Conservation (phyloP, 371 early-diverging fungal species). For the Rhizopus arrhizus region DNA sequence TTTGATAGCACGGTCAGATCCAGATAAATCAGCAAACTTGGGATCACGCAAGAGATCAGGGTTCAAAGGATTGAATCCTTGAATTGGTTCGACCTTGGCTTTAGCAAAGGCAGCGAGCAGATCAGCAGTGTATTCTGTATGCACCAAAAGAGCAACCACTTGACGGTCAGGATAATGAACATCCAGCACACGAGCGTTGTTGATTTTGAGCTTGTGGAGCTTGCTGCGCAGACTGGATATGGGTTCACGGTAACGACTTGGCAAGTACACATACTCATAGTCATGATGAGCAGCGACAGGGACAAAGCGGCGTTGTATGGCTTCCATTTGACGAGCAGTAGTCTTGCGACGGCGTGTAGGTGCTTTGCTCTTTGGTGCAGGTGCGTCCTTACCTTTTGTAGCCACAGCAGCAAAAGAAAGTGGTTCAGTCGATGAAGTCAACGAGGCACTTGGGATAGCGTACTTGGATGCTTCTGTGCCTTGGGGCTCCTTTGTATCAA, state of each 20-base stretch:
- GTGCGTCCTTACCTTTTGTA: no score
- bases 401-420: no score
- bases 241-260: constrained; percentile 1
- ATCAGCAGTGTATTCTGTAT: neutral
- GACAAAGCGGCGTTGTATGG: neutral
- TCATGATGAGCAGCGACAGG: neutral
- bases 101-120: neutral
- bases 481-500: no score
- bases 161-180: constrained; percentile 8
- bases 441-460: no score
- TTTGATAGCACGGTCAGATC: neutral
- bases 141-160: constrained; percentile 3
- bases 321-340: neutral
- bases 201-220: neutral
- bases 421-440: no score
- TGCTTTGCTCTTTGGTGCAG: no score
- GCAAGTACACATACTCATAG: neutral
- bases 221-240: neutral
- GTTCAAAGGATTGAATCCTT: neutral
- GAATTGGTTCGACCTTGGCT: neutral
- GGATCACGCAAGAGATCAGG: neutral
- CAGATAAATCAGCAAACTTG: neutral
- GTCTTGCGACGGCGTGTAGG: neutral
- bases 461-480: no score
- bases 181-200: neutral